phyloP scores from a whole-genome alignment of 179 eudicot genomes.

The Amaranthus tricolor region DNA sequence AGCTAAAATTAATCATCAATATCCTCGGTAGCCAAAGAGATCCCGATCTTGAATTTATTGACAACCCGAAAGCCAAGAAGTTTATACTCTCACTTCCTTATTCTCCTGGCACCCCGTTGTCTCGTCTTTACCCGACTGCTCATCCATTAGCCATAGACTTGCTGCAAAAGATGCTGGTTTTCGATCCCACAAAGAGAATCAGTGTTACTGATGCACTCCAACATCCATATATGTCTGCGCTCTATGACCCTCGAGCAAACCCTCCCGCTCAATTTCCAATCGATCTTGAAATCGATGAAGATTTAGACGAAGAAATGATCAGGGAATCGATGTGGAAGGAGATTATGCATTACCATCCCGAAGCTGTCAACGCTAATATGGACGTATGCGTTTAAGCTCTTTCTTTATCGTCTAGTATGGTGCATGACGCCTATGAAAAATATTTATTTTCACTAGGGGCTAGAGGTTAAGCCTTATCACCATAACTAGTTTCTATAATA shows the following conservation, averaged over 20 bases:
- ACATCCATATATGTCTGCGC: slow-evolving; percentile 71
- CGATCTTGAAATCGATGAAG: slow-evolving; percentile 71
- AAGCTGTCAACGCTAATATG: slow-evolving; percentile 35
- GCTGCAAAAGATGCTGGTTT: slow-evolving; percentile 72
- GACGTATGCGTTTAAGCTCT: slow-evolving; percentile 34
- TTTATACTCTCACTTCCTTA: slow-evolving; percentile 60
- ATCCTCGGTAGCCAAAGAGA: slow-evolving; percentile 72
- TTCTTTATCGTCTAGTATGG: slow-evolving; percentile 13
- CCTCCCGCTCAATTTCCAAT: slow-evolving; percentile 73
- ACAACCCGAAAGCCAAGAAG: slow-evolving; percentile 63
- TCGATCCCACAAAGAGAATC: slow-evolving; percentile 76
- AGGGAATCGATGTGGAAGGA: slow-evolving; percentile 78
- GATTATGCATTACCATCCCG: slow-evolving; percentile 75
- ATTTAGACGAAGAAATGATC: slow-evolving; percentile 66
- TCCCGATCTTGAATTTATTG: slow-evolving; percentile 60
- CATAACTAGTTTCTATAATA: slow-evolving; percentile 11
- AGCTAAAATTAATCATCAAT: slow-evolving; percentile 67
- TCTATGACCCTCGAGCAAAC: slow-evolving; percentile 55
- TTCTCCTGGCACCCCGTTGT: slow-evolving; percentile 49
- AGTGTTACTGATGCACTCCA: slow-evolving; percentile 73
- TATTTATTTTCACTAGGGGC: slow-evolving; percentile 11
- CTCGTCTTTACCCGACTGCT: slow-evolving; percentile 62
- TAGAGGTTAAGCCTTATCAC: slow-evolving; percentile 19
- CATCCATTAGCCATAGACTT: slow-evolving; percentile 75
- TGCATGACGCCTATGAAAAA: slow-evolving; percentile 16